A percentile compares a stretch with the other conserved stretches of the same genome.
These are phyloP conservation scores for Myrica gale DNA, from an alignment of 306 rosid species.

Conservation along the genomic window DNA sequence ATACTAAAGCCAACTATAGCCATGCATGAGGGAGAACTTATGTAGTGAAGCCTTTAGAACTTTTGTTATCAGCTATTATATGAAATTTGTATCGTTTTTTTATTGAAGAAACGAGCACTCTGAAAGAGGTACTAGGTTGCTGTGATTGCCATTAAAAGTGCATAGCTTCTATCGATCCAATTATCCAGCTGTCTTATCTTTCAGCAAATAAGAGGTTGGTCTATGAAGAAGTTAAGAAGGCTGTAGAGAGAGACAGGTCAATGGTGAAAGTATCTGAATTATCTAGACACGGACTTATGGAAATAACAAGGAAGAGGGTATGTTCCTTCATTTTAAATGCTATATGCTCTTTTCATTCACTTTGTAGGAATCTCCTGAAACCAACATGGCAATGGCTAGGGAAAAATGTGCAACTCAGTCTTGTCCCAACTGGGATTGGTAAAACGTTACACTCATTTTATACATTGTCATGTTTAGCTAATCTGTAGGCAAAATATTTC, in stretches of 20 bases:
- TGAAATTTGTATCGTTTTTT: slow-evolving; percentile 16
- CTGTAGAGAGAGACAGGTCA: slow-evolving; percentile 90
- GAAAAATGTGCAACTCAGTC: slow-evolving; percentile 22
- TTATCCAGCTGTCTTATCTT: slow-evolving; percentile 28
- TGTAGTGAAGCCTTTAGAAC: slow-evolving; percentile 14
- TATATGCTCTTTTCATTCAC: slow-evolving; percentile 15
- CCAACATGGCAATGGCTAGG: slow-evolving; percentile 6
- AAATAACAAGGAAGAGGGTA: slow-evolving; percentile 97
- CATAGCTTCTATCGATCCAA: slow-evolving; percentile 16
- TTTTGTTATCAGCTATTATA: slow-evolving; percentile 13
- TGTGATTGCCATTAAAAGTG: slow-evolving; percentile 24
- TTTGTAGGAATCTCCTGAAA: slow-evolving; percentile 10
- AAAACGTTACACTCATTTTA: slow-evolving; percentile 12
- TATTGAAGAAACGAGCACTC: slow-evolving; percentile 15
- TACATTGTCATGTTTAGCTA: background rate
- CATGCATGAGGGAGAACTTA: background rate
- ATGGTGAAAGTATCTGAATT: slow-evolving; percentile 87
- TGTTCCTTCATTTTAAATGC: slow-evolving; percentile 26
- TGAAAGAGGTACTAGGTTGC: background rate
- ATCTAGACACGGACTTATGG: slow-evolving; percentile 96
- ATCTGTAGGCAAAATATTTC: background rate
- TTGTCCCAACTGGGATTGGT: slow-evolving; percentile 15
- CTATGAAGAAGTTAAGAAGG: slow-evolving; percentile 93
- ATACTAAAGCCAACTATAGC: background rate
- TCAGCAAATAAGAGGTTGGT: slow-evolving; percentile 89